Conservation (phyloP, 345 rosid species). For the Pseudoturritis turrita region DNA sequence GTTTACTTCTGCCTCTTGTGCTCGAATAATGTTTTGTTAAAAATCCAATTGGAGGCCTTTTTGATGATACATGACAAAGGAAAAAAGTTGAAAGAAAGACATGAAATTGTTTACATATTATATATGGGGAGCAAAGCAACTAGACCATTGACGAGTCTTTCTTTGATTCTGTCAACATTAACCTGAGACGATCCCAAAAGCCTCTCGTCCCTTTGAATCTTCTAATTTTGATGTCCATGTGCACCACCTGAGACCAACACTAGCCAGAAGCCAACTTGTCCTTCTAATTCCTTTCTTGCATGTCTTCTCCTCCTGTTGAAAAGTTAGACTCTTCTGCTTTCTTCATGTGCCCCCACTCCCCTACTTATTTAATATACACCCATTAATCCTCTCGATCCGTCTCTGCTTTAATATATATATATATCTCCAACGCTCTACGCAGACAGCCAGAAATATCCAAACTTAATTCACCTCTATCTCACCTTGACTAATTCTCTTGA, state of each 20-base stretch:
- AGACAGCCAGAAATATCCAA: slow-evolving; percentile 1
- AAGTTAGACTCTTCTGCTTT: slow-evolving; percentile 15
- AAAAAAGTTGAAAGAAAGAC: neutral
- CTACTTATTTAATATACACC: neutral
- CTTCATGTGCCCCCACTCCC: slow-evolving; percentile 15
- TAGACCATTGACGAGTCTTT: slow-evolving; percentile 8
- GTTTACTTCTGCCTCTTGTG: neutral
- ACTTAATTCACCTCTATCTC: neutral
- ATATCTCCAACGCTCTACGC: neutral
- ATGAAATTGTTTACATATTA: neutral
- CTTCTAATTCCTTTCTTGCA: neutral
- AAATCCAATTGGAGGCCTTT: neutral
- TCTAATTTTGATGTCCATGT: neutral
- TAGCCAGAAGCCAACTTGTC: slow-evolving; percentile 26
- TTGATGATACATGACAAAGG: neutral
- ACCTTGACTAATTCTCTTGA: slow-evolving; percentile 8
- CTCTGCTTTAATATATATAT: no score
- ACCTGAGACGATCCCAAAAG: slow-evolving; percentile 25
- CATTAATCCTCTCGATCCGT: neutral
- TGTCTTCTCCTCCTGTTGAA: slow-evolving; percentile 20
- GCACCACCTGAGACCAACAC: slow-evolving; percentile 8
- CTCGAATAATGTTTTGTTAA: neutral
- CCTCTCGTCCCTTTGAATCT: slow-evolving; percentile 12
- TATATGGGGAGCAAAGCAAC: neutral
- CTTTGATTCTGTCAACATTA: slow-evolving; percentile 25